Conservation (phyloP, 306 rosid species). For the Pyrus communis region DNA sequence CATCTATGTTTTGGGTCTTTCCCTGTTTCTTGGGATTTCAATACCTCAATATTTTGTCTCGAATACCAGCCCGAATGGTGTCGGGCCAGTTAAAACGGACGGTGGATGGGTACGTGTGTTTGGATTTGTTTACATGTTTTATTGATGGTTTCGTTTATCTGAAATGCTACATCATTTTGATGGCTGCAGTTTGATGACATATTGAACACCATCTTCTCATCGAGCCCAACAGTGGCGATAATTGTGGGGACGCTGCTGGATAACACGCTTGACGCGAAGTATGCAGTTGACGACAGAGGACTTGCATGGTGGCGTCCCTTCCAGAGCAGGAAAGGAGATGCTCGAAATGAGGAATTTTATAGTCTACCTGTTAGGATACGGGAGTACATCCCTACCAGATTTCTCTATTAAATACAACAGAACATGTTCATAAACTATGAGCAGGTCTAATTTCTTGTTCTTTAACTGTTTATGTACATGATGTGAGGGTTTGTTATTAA, state of each 20-base stretch:
- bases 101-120: slow-evolving; percentile 78
- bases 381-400: slow-evolving; percentile 61
- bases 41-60: slow-evolving; percentile 75
- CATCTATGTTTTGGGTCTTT: slow-evolving; percentile 65
- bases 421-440: slow-evolving; percentile 6
- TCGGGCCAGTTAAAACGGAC: slow-evolving; percentile 71
- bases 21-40: slow-evolving; percentile 81
- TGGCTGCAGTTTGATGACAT: slow-evolving; percentile 71
- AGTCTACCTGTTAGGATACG: slow-evolving; percentile 56
- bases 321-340: slow-evolving; percentile 71
- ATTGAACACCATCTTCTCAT: slow-evolving; percentile 80
- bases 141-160: neutral
- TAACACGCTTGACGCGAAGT: slow-evolving; percentile 62
- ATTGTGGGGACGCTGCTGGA: slow-evolving; percentile 75
- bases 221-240: slow-evolving; percentile 76
- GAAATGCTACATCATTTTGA: slow-evolving; percentile 1
- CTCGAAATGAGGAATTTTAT: slow-evolving; percentile 70
- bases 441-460: neutral
- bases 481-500: neutral
- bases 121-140: neutral
- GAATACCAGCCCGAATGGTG: slow-evolving; percentile 55
- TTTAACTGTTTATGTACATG: neutral
- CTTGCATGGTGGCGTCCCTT: slow-evolving; percentile 80
- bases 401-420: slow-evolving; percentile 12
- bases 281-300: slow-evolving; percentile 51